Base-by-base conservation (phyloP, 2,329 filamentous ascomycete species). In the Daldinia sp. region DNA sequence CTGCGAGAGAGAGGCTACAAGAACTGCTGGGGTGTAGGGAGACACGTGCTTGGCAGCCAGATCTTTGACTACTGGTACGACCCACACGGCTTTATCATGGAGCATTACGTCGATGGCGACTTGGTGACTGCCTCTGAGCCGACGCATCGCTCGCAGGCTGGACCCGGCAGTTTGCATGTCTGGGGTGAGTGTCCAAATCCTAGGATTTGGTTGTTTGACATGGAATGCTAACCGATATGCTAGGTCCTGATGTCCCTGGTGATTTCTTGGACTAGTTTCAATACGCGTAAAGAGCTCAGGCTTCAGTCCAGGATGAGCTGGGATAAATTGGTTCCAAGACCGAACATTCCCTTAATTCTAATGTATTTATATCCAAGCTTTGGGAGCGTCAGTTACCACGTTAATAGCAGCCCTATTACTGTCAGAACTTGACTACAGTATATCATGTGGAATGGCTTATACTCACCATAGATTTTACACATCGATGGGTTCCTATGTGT, bases 51-150 rank as follows among this genome's bases (percentile, higher is more conserved):
- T 73, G 90, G 90, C 3, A 88, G 85, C 69, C 90, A 92, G 79
- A 88, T 93, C 58, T 93, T 93, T 72, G 90, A 92, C 74, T 92
- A 92, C 77, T 92, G 89, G 89, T 89, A 87, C 74, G 89, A 92
- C 78, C 86, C 87, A 0, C 84, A 82, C 2, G 82, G 83, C 0
- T 89, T 90, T 74, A 90, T 91, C 78, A 80, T 91, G 74, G 89
- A 91, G 79, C 89, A 92, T 77, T 93, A 92, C 73, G 87, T 89
- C 15, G 90, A 92, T 76, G 90, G 90, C 0, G 90, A 93, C 78
- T 73, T 90, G 71, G 84, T 92, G 1, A 81, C 87, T 66, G 82
- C 87, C 68, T 85, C 82, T 18, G 83, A 86, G 44, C 84, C 82
- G 20, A 83, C 82, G 3, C 82, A 85, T 68, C 76, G 72, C 12